Evolutionary conservation across 2,329 filamentous ascomycete genomes (phyloP).

Genomic region (Aureobasidium melanogenum): DNA sequence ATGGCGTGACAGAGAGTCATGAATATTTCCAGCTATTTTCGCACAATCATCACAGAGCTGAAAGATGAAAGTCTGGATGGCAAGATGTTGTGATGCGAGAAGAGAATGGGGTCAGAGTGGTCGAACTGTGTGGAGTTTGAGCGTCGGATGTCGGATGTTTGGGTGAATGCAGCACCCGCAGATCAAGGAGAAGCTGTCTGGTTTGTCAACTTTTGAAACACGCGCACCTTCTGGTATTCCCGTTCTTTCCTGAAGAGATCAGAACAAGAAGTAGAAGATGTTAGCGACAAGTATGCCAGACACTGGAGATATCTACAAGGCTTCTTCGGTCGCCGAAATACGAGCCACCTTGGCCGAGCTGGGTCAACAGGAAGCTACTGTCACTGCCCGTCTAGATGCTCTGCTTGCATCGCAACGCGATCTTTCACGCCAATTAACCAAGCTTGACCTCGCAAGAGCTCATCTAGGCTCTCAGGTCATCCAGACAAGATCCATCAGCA

Average conservation of each 20-base stretch:
- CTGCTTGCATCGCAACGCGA: conserved; percentile 78
- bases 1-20: neutral
- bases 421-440: conserved; percentile 74
- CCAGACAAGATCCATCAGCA: conserved; percentile 72
- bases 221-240: neutral
- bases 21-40: no score
- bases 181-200: conserved; percentile 3
- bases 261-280: neutral
- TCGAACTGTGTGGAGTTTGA: neutral
- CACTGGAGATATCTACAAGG: conserved; percentile 48
- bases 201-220: neutral
- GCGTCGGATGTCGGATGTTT: conserved; percentile 5
- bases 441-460: conserved; percentile 81
- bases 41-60: no score
- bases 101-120: neutral
- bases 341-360: conserved; percentile 66
- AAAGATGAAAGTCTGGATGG: neutral
- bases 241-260: neutral
- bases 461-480: conserved; percentile 81
- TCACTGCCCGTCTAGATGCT: conserved; percentile 65
- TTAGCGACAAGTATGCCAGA: neutral
- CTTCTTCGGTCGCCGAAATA: conserved; percentile 68
- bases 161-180: neutral
- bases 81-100: neutral
- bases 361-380: conserved; percentile 63